Evolutionary conservation across 192 early-diverging fungal genomes (phyloP).

Genomic region (Coemansia asiatica): DNA sequence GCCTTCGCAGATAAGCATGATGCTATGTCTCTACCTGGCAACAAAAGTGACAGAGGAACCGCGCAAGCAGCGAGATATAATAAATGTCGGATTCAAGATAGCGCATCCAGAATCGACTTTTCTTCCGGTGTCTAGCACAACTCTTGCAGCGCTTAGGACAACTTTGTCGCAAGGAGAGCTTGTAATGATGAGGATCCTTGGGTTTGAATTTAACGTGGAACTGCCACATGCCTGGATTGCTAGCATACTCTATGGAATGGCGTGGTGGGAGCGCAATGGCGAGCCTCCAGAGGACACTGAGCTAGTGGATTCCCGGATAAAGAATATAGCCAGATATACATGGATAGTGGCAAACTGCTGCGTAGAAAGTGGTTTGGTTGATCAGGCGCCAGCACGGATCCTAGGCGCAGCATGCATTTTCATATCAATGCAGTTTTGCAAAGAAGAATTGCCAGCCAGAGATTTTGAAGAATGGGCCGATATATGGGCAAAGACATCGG

Average conservation of each 20-base stretch:
- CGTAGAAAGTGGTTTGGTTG: constrained; percentile 26
- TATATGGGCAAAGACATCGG: constrained; percentile 29
- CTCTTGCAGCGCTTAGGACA: constrained; percentile 19
- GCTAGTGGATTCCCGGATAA: constrained; percentile 18
- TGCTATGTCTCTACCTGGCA: constrained; percentile 40
- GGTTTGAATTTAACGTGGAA: constrained; percentile 35
- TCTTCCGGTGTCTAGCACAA: constrained; percentile 7
- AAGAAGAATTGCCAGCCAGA: constrained; percentile 24
- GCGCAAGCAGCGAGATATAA: constrained; percentile 36
- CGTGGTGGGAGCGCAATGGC: constrained; percentile 37
- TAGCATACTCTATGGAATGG: constrained; percentile 32
- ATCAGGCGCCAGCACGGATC: constrained; percentile 19
- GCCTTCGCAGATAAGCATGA: constrained; percentile 22
- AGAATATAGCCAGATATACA: constrained; percentile 13
- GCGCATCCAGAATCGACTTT: constrained; percentile 11
- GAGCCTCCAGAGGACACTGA: constrained; percentile 29
- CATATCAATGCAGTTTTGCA: constrained; percentile 9
- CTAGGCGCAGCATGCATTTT: constrained; percentile 29
- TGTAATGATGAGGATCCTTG: constrained; percentile 21
- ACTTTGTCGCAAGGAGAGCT: constrained; percentile 33
- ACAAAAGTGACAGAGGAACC: constrained; percentile 46
- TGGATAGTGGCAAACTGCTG: constrained; percentile 21
- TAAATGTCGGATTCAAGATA: constrained; percentile 29
- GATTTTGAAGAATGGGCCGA: constrained; percentile 28
- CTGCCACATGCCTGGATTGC: constrained; percentile 36